Evolutionary conservation across 2,329 filamentous ascomycete species (phyloP).

Genomic region (Coniochaeta prunicola): DNA sequence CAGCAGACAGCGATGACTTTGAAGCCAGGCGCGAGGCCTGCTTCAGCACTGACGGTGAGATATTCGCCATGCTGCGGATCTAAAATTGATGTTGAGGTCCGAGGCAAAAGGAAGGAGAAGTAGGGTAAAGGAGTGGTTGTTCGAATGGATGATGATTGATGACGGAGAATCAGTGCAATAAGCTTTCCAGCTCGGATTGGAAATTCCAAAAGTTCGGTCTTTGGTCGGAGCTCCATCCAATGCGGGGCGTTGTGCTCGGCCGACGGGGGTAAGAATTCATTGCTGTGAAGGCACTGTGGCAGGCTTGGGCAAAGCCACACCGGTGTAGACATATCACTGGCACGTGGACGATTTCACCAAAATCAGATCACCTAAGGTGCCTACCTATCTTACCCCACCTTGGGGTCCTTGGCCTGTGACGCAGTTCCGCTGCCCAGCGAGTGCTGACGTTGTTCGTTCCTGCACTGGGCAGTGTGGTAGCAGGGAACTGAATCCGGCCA

Average conservation of each 20-base stretch:
- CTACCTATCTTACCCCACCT: not conserved
- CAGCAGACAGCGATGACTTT: slow-evolving; percentile 28
- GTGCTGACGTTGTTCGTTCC: not conserved
- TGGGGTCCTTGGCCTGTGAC: not conserved
- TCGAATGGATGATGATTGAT: not conserved
- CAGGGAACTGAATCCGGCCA: not conserved
- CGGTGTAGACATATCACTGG: not conserved
- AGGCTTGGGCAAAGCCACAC: not conserved
- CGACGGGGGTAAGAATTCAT: not conserved
- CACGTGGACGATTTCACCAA: not conserved
- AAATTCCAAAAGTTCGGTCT: not conserved
- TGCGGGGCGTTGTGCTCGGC: not conserved
- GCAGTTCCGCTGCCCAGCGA: not conserved
- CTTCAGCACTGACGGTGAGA: slow-evolving; percentile 63
- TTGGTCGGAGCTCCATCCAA: not conserved
- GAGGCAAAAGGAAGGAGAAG: too few relatives aligned
- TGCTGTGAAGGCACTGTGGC: too few relatives aligned
- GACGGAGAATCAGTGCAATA: not conserved
- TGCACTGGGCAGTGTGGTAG: not conserved
- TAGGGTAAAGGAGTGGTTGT: not conserved
- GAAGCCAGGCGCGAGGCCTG: slow-evolving; percentile 60
- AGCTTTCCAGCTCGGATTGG: not conserved
- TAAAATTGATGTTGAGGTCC: not conserved
- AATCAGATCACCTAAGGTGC: not conserved
- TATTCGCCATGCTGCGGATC: slow-evolving; percentile 48